Base-by-base conservation (phyloP, 257 asterid species). In the Solanum peruvianum region DNA sequence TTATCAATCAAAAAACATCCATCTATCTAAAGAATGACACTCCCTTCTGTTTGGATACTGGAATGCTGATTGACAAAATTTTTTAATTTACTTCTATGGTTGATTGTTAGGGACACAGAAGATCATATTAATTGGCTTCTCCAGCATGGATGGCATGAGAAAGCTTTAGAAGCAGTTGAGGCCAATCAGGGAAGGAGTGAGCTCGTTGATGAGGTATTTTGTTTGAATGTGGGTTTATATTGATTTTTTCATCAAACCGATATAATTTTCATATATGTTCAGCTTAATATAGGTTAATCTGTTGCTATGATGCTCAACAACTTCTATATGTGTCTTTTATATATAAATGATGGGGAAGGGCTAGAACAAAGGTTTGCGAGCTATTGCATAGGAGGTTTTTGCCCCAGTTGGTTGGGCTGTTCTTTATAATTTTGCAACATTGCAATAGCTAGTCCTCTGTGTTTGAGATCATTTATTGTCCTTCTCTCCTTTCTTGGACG, bases 91-190 rank as follows among this genome's bases (percentile, higher is more conserved):
- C 81, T 84, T 89, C 35, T 31, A 85, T 72, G 56, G 66, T 89
- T 88, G 87, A 58, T 88, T 89, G 88, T 86, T 88, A 97, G 99
- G 99, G 99, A 97, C 92, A 82, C 97, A 87, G 99, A 97, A 92
- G 99, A 96, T 91, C 99, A 97, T 93, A 96, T 97, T 86, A 82
- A 98, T 84, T 97, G 99, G 99, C 99, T 97, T 91, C 98, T 97
- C 87, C 95, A 96, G 91, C 99, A 95, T 88, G 98, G 98, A 77
- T 89, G 93, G 88, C 99, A 97, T 90, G 99, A 95, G 91, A 94
- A 96, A 90, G 99, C 99, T 87, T 92, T 97, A 93, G 98, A 91
- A 87, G 99, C 97, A 60, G 99, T 97, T 88, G 99, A 97, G 94
- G 98, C 98, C 86, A 96, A 99, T 89, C 94, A 95, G 88, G 99